phyloP scores from a whole-genome alignment of 805 yeast species.

The Barnettozyma californica region DNA sequence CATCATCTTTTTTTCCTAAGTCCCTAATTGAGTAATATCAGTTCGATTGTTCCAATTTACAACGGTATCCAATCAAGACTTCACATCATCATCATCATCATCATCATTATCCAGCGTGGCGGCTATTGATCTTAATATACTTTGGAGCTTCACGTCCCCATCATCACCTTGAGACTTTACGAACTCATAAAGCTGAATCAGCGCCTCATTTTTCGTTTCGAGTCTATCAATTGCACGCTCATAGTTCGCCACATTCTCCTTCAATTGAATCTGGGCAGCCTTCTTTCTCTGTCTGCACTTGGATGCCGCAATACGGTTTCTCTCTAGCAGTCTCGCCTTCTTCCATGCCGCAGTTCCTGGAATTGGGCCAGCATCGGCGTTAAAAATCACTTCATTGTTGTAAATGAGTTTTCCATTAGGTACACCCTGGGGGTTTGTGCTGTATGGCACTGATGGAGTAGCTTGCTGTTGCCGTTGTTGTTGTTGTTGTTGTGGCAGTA shows the following conservation, averaged over 20 bases:
- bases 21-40: background rate
- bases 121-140: background rate
- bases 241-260: constrained; percentile 49
- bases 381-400: constrained; percentile 44
- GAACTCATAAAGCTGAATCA: constrained; percentile 6
- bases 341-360: constrained; percentile 72
- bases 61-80: background rate
- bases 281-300: constrained; percentile 66
- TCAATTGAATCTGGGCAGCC: constrained; percentile 62
- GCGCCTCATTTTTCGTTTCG: constrained; percentile 27
- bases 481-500: background rate
- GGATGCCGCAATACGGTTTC: constrained; percentile 64
- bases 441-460: constrained; percentile 3
- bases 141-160: constrained; percentile 1
- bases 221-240: constrained; percentile 38
- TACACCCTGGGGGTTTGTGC: constrained; percentile 18
- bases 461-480: background rate
- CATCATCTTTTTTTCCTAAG: background rate
- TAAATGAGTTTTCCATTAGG: constrained; percentile 44
- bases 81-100: background rate
- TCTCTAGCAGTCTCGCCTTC: constrained; percentile 52
- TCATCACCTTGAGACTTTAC: constrained; percentile 2
- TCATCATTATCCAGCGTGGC: background rate
- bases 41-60: background rate
- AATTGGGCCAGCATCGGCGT: constrained; percentile 48